Evolutionary conservation across 1,284 basidiomycete species (phyloP).

Genomic region (Cutaneotrichosporon sp.): DNA sequence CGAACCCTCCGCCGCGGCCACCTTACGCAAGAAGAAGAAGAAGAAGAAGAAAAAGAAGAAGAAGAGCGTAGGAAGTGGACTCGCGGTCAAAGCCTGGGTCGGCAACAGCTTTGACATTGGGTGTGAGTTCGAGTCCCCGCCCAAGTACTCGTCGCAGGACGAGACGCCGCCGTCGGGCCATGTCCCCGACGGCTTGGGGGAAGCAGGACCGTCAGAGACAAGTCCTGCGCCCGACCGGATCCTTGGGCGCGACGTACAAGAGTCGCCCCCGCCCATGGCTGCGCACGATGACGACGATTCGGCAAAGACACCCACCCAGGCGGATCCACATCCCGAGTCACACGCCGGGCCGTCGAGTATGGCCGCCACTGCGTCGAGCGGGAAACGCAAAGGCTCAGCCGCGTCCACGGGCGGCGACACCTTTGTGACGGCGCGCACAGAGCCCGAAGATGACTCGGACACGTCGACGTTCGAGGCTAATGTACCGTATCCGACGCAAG

Average conservation of each 20-base stretch:
- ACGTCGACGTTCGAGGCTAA: constrained; percentile 7
- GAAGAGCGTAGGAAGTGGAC: constrained; percentile 12
- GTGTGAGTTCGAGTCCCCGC: constrained; percentile 26
- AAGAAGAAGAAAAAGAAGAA: constrained; percentile 13
- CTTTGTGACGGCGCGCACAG: constrained; percentile 38
- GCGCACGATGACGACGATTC: neutral
- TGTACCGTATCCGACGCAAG: neutral
- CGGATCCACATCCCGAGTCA: neutral
- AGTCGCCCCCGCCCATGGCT: neutral
- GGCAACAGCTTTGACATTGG: constrained; percentile 45
- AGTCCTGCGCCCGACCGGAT: neutral
- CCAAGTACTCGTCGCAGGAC: neutral
- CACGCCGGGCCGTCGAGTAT: neutral
- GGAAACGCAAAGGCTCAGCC: neutral
- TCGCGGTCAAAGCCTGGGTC: constrained; percentile 26
- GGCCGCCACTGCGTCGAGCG: neutral
- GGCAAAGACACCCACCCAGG: too few relatives aligned
- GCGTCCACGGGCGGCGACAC: constrained; percentile 25
- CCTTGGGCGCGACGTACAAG: neutral
- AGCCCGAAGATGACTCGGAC: neutral
- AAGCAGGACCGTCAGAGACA: neutral
- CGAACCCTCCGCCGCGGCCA: too few relatives aligned
- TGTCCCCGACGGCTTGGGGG: neutral
- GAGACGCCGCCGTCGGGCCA: too few relatives aligned
- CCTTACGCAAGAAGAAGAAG: neutral